Evolutionary conservation across 2,329 filamentous ascomycete species (phyloP), one percentile per base, ranked within the genome.

Genomic region (Fusarium oligoseptatum): DNA sequence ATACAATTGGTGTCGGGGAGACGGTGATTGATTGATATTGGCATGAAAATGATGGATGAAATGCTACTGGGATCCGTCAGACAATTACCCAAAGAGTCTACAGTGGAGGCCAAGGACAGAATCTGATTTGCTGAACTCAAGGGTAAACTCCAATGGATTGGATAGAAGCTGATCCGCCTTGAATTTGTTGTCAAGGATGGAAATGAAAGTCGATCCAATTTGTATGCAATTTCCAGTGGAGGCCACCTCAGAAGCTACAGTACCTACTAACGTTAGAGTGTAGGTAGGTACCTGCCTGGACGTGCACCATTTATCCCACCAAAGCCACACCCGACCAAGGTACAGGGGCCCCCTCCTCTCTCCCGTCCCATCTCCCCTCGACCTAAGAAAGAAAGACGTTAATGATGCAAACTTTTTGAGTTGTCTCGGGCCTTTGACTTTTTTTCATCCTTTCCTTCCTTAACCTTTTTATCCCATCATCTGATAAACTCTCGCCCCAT

Each of bases 311-410:
- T 52, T 52, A 52, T 52, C 48, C 48, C 48, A 52, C 48, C 48
- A 52, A 52, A 52, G 48, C 48, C 48, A 52, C 48, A 29, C 45
- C 32, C 29, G 32, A 12, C 34, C 2, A 37, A 56, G 29, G 32
- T 52, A 52, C 48, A 52, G 48, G 48, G 48, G 48, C 48, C 48
- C 48, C 48, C 55, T 58, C 55, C 41, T 48, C 58, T 32, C 36
- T 43, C 27, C 15, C 11, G 9, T 20, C 29, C 61, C 29, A 24
- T 48, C 36, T 41, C 36, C 11, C 24, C 27, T 61, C 41, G 41
- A 29, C 27, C 27, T 29, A 29, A 32, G 32, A 32, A 50, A 22
- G 61, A 56, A 36, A 20, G 61, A 64, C 61, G 48, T 64, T 48
- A 64, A 43, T 39, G 32, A 64, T 43, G 36, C 48, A 43, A 41